Evolutionary conservation across 225 moss, liverwort and hornwort genomes (phyloP).

Genomic region (Polytrichum formosum): DNA sequence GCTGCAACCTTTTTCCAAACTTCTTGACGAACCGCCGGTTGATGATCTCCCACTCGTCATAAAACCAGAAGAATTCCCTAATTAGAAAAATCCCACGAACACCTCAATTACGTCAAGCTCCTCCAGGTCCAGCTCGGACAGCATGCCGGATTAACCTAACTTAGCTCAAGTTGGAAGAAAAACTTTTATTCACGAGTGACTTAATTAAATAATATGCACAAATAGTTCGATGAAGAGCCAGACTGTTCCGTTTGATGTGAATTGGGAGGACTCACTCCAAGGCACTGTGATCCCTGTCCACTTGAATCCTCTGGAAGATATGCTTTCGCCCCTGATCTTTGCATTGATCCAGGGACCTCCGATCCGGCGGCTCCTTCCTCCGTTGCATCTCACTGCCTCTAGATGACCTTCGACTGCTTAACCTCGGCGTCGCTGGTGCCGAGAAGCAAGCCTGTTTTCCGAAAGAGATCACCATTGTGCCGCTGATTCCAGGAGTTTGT

Average conservation of each 20-base stretch:
- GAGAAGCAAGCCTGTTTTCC: constrained; percentile 8
- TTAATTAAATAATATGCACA: neutral
- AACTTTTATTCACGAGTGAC: neutral
- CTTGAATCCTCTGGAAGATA: constrained; percentile 14
- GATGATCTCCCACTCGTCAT: constrained; percentile 41
- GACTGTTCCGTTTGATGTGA: neutral
- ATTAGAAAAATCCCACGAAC: neutral
- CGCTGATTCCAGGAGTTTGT: too few species aligned
- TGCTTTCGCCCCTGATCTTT: constrained; percentile 21
- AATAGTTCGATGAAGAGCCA: neutral
- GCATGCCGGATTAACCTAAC: neutral
- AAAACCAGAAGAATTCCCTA: constrained; percentile 43
- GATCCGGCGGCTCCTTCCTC: constrained; percentile 10
- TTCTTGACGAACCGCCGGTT: constrained; percentile 31
- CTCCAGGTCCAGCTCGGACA: neutral
- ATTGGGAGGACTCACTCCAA: constrained; percentile 32
- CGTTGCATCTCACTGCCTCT: constrained; percentile 22
- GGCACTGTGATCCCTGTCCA: constrained; percentile 33
- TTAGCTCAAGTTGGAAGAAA: neutral
- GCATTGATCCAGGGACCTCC: neutral
- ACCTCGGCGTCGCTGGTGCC: constrained; percentile 24
- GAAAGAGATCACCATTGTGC: constrained; percentile 42
- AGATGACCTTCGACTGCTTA: constrained; percentile 21
- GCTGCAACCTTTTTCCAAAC: constrained; percentile 40
- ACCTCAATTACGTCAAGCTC: neutral